Evolutionary conservation across 306 rosid genomes (phyloP).

Genomic region (Quercus dentata): DNA sequence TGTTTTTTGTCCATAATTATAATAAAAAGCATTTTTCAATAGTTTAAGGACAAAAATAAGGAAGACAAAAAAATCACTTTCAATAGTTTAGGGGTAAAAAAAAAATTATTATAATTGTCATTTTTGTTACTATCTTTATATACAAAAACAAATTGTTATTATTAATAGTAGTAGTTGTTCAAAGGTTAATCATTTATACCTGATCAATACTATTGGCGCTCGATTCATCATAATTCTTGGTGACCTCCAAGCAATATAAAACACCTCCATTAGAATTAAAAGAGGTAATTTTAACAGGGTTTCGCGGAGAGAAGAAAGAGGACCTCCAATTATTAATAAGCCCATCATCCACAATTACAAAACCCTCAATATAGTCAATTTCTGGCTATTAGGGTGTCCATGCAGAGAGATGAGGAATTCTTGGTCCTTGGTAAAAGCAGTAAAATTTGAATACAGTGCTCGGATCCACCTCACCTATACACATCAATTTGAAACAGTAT

Average conservation of each 20-base stretch:
- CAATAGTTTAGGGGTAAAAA: no score
- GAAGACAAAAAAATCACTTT: no score
- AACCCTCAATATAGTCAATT: constrained; percentile 94
- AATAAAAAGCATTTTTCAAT: no score
- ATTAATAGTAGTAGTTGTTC: neutral
- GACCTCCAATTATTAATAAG: constrained; percentile 95
- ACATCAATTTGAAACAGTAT: neutral
- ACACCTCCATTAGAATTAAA: constrained; percentile 66
- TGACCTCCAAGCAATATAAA: constrained; percentile 90
- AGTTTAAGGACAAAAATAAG: no score
- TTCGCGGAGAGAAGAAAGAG: constrained; percentile 77
- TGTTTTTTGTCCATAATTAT: no score
- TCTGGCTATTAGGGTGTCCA: constrained; percentile 44
- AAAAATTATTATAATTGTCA: no score
- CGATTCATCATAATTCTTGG: constrained; percentile 66
- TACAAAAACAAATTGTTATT: neutral
- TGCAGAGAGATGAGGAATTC: constrained; percentile 84
- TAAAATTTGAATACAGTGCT: constrained; percentile 76
- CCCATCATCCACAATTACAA: constrained; percentile 90
- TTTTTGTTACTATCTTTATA: no score
- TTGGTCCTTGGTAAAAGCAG: constrained; percentile 66
- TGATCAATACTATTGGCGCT: constrained; percentile 52
- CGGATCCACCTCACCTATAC: constrained; percentile 89
- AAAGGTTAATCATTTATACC: constrained; percentile 34
- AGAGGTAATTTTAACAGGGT: constrained; percentile 77